A percentile compares a stretch with the other conserved stretches of the same genome.
Conservation (phyloP, 345 rosid species). For the Salix caprea region DNA sequence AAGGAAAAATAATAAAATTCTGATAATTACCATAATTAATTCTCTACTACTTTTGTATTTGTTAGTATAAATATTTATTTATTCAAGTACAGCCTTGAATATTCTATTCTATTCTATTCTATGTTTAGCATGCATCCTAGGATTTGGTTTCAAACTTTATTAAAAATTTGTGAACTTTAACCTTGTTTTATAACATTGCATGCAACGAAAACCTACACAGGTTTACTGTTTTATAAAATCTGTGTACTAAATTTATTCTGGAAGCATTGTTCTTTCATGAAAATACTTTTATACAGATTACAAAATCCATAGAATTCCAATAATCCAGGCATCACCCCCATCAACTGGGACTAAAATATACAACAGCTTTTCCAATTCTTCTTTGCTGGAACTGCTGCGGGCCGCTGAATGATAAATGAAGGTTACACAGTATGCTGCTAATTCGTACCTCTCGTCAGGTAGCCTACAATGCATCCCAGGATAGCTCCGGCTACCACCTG, state of each 20-base stretch:
- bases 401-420: neutral
- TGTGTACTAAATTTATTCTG: neutral
- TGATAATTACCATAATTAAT: too few relatives aligned
- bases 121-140: too few relatives aligned
- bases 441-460: slow-evolving; percentile 57
- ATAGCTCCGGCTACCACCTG: slow-evolving; percentile 85
- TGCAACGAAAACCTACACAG: too few relatives aligned
- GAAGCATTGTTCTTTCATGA: neutral
- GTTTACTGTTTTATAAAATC: too few relatives aligned
- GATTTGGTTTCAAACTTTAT: too few relatives aligned
- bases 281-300: neutral
- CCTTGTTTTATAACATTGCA: too few relatives aligned
- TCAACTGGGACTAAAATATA: neutral
- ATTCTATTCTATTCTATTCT: too few relatives aligned
- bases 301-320: neutral
- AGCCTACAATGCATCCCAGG: slow-evolving; percentile 72
- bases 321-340: neutral
- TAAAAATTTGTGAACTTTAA: too few relatives aligned
- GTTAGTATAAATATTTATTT: too few relatives aligned
- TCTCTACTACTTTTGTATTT: too few relatives aligned
- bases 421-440: slow-evolving; percentile 15
- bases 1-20: too few relatives aligned
- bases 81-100: too few relatives aligned
- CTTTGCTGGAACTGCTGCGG: neutral
- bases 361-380: neutral